Base-by-base conservation (phyloP, 139 green algal genomes). In the Chlamydomonas urium region DNA sequence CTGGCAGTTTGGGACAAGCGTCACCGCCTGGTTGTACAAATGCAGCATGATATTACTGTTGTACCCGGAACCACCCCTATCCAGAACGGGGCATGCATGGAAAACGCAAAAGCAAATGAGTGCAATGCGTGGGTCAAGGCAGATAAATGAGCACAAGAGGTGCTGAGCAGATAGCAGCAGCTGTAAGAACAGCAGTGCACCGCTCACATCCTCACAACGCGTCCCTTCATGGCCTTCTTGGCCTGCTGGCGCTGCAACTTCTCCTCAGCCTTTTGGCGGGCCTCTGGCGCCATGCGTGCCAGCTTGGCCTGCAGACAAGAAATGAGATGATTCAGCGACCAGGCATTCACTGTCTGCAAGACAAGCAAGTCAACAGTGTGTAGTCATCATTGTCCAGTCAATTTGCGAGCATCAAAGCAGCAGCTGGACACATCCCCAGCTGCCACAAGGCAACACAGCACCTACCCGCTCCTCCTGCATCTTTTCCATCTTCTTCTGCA, bases 401-500 rank as follows among this genome's bases (percentile, higher is more conserved):
- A 28, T 34, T 24, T 56, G 36, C 35, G 5, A 38, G 8, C 10
- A n/a, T 42, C 29, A 26, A 23, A 66, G 31, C 59, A 66, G 29
- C 59, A 66, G 8, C 17, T 66, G 4, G 21, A 23, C 29, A 26
- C 5, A 23, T n/a, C 8, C 59, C 28, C 31, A 47, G 5, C 8
- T 66, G 59, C 42, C 10, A 50, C 42, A 24, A 50, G 42, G 14
- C 42, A 38, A 42, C 38, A 47, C 32, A 26, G 4, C 5, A 28
- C 38, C 14, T 57, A 71, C 63, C 38, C 31, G 56, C n/a, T 71
- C 63, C n/a, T 56, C 63, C n/a, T 71, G 36, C 31, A 42, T 17
- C 31, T 71, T 71, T 57, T 71, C 37, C 26, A 59, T 3, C 38
- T 35, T 71, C 38, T 71, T 71, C 23, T 56, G 24, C 38, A 57